phyloP scores from a whole-genome alignment of 2,329 filamentous ascomycete genomes.

The Fusarium chuoi region DNA sequence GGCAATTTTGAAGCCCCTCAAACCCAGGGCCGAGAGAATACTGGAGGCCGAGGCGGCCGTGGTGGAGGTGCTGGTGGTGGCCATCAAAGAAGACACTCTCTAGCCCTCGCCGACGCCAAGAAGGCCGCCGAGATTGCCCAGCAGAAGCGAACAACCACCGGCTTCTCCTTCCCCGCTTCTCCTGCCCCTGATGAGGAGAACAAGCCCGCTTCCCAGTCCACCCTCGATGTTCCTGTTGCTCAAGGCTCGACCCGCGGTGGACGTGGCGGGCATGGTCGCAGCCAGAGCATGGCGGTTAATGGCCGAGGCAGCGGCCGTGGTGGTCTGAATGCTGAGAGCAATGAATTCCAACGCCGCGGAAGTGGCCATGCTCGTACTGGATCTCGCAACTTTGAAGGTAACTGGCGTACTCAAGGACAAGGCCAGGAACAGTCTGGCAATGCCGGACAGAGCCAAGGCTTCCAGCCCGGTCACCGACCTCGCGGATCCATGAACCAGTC shows the following conservation, averaged over 20 bases:
- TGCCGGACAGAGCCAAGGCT: slow-evolving; percentile 71
- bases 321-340: slow-evolving; percentile 64
- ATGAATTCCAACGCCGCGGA: slow-evolving; percentile 79
- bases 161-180: slow-evolving; percentile 89
- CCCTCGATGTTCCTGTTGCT: slow-evolving; percentile 49
- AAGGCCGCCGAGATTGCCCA: slow-evolving; percentile 97
- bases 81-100: slow-evolving; percentile 92
- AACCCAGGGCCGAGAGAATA: slow-evolving; percentile 49
- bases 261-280: slow-evolving; percentile 74
- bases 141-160: slow-evolving; percentile 93
- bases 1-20: slow-evolving; percentile 77
- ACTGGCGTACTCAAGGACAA: slow-evolving; percentile 87
- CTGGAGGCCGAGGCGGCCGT: slow-evolving; percentile 73
- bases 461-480: slow-evolving; percentile 91
- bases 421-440: slow-evolving; percentile 67
- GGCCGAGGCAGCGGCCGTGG: slow-evolving; percentile 77
- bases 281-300: slow-evolving; percentile 90
- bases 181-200: slow-evolving; percentile 66
- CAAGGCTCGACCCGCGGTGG: slow-evolving; percentile 62
- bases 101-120: slow-evolving; percentile 94
- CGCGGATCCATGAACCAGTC: slow-evolving; percentile 89
- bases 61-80: slow-evolving; percentile 75
- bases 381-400: slow-evolving; percentile 96
- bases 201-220: slow-evolving; percentile 47
- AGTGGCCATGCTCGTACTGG: slow-evolving; percentile 83